Evolutionary conservation across 306 rosid species (phyloP).

Genomic region (Prosopis cineraria): DNA sequence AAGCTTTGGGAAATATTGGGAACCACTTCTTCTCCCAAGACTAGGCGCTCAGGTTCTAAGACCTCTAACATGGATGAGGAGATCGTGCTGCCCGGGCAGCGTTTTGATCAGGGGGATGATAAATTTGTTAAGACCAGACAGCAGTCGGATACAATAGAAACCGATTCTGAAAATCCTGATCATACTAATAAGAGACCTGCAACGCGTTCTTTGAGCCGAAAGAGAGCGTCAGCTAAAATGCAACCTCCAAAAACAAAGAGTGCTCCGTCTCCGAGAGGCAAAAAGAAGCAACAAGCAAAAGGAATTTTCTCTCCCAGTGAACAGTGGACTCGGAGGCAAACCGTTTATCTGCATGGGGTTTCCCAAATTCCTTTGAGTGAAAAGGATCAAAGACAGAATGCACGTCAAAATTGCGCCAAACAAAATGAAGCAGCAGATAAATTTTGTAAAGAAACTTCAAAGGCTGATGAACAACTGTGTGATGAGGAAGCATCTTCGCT

Average conservation of each 20-base stretch:
- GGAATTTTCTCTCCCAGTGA: constrained; percentile 46
- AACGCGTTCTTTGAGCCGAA: constrained; percentile 62
- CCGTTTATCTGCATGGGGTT: constrained; percentile 43
- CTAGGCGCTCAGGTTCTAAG: constrained; percentile 47
- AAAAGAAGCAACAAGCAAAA: constrained; percentile 49
- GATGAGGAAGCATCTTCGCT: constrained; percentile 40
- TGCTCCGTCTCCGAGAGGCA: constrained; percentile 39
- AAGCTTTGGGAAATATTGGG: constrained; percentile 87
- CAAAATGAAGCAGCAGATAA: constrained; percentile 42
- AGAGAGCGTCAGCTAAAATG: constrained; percentile 49
- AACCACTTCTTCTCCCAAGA: constrained; percentile 60
- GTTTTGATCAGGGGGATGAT: constrained; percentile 44
- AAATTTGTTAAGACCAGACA: constrained; percentile 49
- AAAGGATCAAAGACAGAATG: constrained; percentile 46
- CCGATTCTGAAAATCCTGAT: constrained; percentile 76
- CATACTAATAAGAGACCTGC: constrained; percentile 58
- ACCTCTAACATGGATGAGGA: constrained; percentile 41
- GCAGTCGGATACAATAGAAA: constrained; percentile 85
- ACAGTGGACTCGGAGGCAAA: constrained; percentile 39
- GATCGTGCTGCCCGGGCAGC: constrained; percentile 42
- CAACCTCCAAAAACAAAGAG: constrained; percentile 44
- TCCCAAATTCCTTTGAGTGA: constrained; percentile 47
- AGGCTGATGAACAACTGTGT: constrained; percentile 43
- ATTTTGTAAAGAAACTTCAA: constrained; percentile 41
- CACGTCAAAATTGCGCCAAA: constrained; percentile 42